Conservation (phyloP, 768 basidiomycete species). For the Calocera cornea region DNA sequence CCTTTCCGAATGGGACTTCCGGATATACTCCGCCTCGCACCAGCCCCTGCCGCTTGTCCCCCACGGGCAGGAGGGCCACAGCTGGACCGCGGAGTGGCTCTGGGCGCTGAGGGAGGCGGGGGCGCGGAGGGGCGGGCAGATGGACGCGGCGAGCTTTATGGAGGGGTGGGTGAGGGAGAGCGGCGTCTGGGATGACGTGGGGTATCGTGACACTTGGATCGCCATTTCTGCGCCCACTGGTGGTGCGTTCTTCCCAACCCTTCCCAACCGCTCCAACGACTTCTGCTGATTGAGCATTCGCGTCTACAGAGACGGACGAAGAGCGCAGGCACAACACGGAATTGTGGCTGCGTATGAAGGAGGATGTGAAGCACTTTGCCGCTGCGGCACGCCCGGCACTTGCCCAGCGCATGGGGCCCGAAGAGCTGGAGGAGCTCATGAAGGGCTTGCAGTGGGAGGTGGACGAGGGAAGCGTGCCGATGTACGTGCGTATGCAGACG, state of each 20-base stretch:
- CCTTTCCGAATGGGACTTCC: slow-evolving; percentile 56
- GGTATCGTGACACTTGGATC: not conserved
- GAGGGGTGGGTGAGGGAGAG: slow-evolving; percentile 35
- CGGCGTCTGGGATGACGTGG: not conserved
- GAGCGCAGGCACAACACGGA: not conserved
- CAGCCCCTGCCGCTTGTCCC: slow-evolving; percentile 10
- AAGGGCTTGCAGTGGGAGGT: not conserved
- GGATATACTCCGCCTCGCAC: slow-evolving; percentile 41
- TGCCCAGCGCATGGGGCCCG: not conserved
- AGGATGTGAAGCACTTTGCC: not conserved
- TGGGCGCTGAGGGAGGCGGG: slow-evolving; percentile 34
- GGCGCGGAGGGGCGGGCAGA: slow-evolving; percentile 42
- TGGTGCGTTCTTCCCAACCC: not conserved
- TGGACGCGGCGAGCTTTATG: slow-evolving; percentile 47
- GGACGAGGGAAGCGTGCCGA: not conserved
- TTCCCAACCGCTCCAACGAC: not conserved
- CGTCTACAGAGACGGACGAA: not conserved
- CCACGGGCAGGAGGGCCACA: not conserved
- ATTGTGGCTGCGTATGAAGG: not conserved
- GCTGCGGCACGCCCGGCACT: not conserved
- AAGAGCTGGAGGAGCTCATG: not conserved
- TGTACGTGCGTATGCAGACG: not conserved
- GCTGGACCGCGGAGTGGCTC: not conserved
- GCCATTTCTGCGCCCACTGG: not conserved
- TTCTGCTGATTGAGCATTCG: not conserved